Base-by-base conservation (phyloP, 139 green algal genomes). In the Chlamydomonas incerta region DNA sequence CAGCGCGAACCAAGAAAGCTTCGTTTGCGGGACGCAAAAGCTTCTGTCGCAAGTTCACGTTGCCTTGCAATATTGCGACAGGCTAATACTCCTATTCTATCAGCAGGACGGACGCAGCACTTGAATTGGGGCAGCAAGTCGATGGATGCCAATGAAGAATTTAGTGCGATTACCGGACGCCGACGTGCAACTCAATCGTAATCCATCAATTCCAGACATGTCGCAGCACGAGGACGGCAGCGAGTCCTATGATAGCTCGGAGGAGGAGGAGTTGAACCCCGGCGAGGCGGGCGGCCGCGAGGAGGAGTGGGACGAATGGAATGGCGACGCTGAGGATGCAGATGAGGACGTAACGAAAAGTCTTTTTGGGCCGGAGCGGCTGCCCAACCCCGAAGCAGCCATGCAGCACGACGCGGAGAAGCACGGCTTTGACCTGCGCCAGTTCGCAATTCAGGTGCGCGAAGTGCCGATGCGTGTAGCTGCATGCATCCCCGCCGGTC, bases 341-440 rank as follows among this genome's bases (percentile, higher is more conserved):
- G 82, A 77, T 69, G 89, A 93, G 33, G 89, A 93, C 63, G 76
- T 81, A 31, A 91, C 94, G 1, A 74, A 87, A 65, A 93, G 90
- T 81, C 84, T 98, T 24, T 97, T 98, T 47, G 71, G 82, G 9
- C 46, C 52, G 5, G 82, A 85, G 1, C 41, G 57, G 4, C 89
- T 97, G 58, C 72, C 85, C 0, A 92, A 63, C 26, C 86, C 92
- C 14, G 88, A 93, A 20, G 95, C 90, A 41, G 95, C 94, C 9
- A 84, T 98, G 13, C 67, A 63, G 2, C 82, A 96, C 74, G 96
- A 98, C 69, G 79, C 76, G 14, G 18, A 81, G 9, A 63, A 87
- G 35, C 76, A 94, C 67, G 92, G 90, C 67, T 95, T 95, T 62
- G 90, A 95, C 81, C 28, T 95, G 8, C 47, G 81, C 1, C 62